These are phyloP conservation scores for Aspergillus fijiensis DNA, from an alignment of 2,329 filamentous ascomycete species.

Conservation along the genomic window DNA sequence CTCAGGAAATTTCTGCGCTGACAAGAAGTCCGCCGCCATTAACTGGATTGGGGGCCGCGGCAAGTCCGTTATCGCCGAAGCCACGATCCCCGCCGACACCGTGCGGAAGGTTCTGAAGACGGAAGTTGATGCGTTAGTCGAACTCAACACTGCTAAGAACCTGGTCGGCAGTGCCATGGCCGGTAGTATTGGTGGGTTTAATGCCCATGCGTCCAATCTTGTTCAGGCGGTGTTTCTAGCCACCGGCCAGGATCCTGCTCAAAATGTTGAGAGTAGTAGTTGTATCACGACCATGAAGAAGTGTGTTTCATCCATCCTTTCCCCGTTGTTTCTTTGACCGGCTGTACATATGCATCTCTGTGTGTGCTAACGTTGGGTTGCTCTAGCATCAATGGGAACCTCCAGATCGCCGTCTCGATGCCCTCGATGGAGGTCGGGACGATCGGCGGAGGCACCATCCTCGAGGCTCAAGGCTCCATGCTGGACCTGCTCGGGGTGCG, in stretches of 20 bases:
- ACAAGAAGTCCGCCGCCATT: conserved; percentile 97
- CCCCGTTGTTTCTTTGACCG: too few relatives aligned
- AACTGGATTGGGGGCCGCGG: conserved; percentile 99
- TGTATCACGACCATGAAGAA: conserved; percentile 99
- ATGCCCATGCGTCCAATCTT: conserved; percentile 96
- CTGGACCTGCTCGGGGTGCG: too few relatives aligned
- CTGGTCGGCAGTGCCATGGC: conserved; percentile 97
- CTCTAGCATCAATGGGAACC: conserved; percentile 74
- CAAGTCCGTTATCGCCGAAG: conserved; percentile 94
- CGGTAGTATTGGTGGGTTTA: conserved; percentile 91
- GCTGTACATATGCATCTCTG: too few relatives aligned
- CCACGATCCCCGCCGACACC: conserved; percentile 85
- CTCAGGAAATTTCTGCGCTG: conserved; percentile 95
- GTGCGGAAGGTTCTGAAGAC: conserved; percentile 89
- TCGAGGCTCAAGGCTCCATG: conserved; percentile 59
- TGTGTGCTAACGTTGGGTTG: conserved; percentile 11
- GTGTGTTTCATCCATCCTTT: conserved; percentile 58
- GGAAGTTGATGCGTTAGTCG: conserved; percentile 85
- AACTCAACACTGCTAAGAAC: conserved; percentile 93
- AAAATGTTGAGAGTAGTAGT: conserved; percentile 94
- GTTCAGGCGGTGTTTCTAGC: conserved; percentile 98
- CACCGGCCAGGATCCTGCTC: conserved; percentile 94
- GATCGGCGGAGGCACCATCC: conserved; percentile 91
- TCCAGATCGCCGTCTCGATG: conserved; percentile 99
- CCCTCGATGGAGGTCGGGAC: conserved; percentile 97